Base-by-base conservation (phyloP, 2,329 filamentous ascomycete genomes). In the Sclerotiophoma versabilis region DNA sequence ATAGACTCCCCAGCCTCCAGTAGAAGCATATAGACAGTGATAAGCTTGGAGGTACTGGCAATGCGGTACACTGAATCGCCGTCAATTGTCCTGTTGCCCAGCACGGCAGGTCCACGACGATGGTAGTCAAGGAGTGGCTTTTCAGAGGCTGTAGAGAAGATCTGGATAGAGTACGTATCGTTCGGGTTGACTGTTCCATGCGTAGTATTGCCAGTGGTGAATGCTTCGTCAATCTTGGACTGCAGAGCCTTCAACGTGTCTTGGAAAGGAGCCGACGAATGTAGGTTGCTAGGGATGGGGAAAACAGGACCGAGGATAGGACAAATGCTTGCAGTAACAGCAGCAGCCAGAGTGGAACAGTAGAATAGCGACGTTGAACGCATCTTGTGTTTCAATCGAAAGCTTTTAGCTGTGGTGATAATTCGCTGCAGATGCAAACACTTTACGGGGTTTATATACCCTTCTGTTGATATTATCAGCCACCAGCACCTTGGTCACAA, bases 61-160 rank as follows among this genome's bases (percentile, higher is more conserved):
- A 80, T 62, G 12, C 76, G 73, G 58, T 78, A 80, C 15, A 80
- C 76, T 30, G 72, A 76, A 50, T 80, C 63, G n/a, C 68, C 74
- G 54, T 79, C 72, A 8, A 62, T 7, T 0, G 52, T 33, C 10
- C 45, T 15, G n/a, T 58, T 49, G 2, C 55, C 55, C 8, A 49
- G 26, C 3, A 61, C 10, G 4, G 17, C 39, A 6, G 27, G 14
- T 4, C 55, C 58, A n/a, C 42, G 55, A 14, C 38, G 55, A 29
- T 61, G 58, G 9, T 50, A 54, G 9, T 61, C 55, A 7, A 58
- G n/a, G 15, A 61, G 37, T 3, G 39, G 49, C 11, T 38, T 20
- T 15, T 49, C 34, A 3, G 51, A 38, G 2, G n/a, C 12, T 0
- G 52, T 49, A 3, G 58, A 58, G 36, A 58, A 61, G 14, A 61